Percentiles rank a stretch among this genome's conserved stretches.
Conservation (phyloP, 176 grass and related monocot genomes). For the Canna indica region DNA sequence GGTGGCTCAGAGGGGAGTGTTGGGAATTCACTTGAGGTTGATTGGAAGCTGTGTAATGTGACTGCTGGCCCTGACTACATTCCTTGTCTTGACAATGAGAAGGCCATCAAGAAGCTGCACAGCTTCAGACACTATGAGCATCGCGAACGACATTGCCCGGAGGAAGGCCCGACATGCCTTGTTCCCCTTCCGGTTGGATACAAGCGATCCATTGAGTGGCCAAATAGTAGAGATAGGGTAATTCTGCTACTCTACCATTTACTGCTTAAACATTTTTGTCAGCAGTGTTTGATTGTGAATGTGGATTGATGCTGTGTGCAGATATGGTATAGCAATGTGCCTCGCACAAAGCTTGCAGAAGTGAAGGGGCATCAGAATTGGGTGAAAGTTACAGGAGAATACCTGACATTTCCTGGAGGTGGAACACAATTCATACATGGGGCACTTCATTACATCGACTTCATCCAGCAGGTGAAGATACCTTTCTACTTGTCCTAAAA, state of each 20-base stretch:
- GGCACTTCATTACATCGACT: constrained; percentile 97
- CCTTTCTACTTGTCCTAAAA: not conserved
- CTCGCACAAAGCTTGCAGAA: constrained; percentile 85
- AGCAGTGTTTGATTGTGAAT: not conserved
- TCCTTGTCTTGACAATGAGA: constrained; percentile 85
- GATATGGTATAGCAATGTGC: constrained; percentile 92
- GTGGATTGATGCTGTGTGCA: constrained; percentile 12
- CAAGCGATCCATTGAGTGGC: constrained; percentile 61
- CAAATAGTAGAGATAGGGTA: constrained; percentile 76
- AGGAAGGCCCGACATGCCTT: constrained; percentile 72
- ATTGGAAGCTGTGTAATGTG: constrained; percentile 55
- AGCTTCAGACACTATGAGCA: constrained; percentile 77
- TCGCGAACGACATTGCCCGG: constrained; percentile 80
- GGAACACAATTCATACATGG: constrained; percentile 99
- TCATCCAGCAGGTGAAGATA: constrained; percentile 52
- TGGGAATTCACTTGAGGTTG: constrained; percentile 30
- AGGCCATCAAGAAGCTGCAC: constrained; percentile 86
- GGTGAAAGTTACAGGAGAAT: constrained; percentile 87
- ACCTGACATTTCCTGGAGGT: constrained; percentile 86
- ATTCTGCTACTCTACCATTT: not conserved
- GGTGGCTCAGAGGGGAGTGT: constrained; percentile 6
- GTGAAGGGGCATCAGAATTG: constrained; percentile 97
- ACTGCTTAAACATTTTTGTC: not conserved
- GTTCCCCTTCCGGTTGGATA: constrained; percentile 52
- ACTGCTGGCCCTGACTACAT: constrained; percentile 72